These are phyloP conservation scores for Babesia ovata DNA, from an alignment of 169 alveolate genomes.

Conservation along the genomic window DNA sequence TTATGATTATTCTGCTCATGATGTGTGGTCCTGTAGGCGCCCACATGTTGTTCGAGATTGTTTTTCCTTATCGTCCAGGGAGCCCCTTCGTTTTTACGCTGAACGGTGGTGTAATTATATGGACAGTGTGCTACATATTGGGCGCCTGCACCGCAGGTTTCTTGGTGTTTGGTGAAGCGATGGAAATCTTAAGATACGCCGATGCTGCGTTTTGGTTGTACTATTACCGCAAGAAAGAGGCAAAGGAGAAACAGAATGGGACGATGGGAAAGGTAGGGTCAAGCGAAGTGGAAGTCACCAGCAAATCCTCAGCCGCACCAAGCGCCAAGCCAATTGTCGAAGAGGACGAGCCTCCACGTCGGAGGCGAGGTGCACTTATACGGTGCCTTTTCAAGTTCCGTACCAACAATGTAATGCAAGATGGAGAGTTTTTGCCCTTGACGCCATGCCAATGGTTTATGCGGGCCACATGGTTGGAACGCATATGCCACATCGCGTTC, in stretches of 20 bases:
- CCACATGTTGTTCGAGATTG: not conserved
- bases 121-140: not conserved
- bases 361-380: not conserved
- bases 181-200: not conserved
- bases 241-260: not conserved
- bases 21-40: slow-evolving; percentile 12
- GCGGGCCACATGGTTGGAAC: slow-evolving; percentile 2
- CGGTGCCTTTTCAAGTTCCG: not conserved
- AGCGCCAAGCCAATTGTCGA: not conserved
- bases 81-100: not conserved
- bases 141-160: not conserved
- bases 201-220: not conserved
- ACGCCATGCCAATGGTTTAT: slow-evolving; percentile 6
- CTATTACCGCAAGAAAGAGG: not conserved
- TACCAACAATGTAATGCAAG: slow-evolving; percentile 7
- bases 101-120: not conserved
- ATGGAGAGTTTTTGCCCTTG: not conserved
- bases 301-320: not conserved
- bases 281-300: not conserved
- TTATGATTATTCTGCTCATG: not conserved
- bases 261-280: not conserved
- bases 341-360: not conserved
- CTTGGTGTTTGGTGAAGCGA: slow-evolving; percentile 9
- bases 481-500: not conserved
- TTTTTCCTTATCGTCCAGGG: not conserved